Conservation (phyloP, 768 basidiomycete genomes). For the Leucocoprinus birnbaumii region DNA sequence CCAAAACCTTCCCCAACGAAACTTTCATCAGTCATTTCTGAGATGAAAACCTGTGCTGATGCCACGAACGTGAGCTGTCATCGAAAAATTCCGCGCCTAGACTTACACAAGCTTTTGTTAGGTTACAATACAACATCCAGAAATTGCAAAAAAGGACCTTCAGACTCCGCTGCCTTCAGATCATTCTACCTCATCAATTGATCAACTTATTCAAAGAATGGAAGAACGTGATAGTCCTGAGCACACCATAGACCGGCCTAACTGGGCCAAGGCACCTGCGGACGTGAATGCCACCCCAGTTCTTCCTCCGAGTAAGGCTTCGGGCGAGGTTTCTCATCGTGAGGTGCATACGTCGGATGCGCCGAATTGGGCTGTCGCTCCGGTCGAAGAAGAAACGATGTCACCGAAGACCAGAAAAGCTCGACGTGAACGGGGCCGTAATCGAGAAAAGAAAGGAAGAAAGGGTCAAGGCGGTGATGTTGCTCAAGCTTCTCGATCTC, state of each 20-base stretch:
- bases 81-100: not conserved
- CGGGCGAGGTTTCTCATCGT: not conserved
- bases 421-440: not conserved
- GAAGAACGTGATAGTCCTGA: not conserved
- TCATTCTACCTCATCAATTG: slow-evolving; percentile 1
- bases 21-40: slow-evolving; percentile 15
- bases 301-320: not conserved
- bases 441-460: not conserved
- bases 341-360: not conserved
- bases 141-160: slow-evolving; percentile 30
- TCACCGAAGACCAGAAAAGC: not conserved
- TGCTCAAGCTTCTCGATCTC: not conserved
- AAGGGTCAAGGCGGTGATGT: not conserved
- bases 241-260: slow-evolving; percentile 24
- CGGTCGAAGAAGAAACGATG: slow-evolving; percentile 12
- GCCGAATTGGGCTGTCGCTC: slow-evolving; percentile 34
- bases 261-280: slow-evolving; percentile 1
- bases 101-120: slow-evolving; percentile 11
- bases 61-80: slow-evolving; percentile 33
- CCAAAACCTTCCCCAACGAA: not conserved
- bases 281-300: not conserved
- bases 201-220: not conserved
- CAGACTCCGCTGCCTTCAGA: slow-evolving; percentile 23
- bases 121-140: slow-evolving; percentile 32
- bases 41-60: slow-evolving; percentile 34